Conservation (phyloP, 148 eudicot species). For the Rhododendron simsii region DNA sequence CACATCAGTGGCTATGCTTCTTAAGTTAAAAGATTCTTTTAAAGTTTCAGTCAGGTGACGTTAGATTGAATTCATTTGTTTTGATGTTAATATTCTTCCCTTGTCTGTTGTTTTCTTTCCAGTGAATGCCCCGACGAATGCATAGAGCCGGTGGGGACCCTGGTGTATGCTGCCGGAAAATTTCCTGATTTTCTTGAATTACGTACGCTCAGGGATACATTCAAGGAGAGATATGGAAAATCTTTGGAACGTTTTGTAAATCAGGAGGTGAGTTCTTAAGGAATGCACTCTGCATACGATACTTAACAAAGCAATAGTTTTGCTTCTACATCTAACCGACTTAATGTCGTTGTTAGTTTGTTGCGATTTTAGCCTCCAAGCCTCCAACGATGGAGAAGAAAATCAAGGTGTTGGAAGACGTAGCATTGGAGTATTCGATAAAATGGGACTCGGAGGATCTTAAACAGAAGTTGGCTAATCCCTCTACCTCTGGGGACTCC, state of each 20-base stretch:
- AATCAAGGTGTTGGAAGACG: constrained; percentile 64
- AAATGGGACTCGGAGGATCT: constrained; percentile 72
- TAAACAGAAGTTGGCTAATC: constrained; percentile 24
- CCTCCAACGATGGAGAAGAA: constrained; percentile 58
- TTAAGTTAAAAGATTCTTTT: background rate
- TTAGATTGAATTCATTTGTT: background rate
- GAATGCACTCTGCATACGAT: background rate
- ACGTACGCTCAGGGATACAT: constrained; percentile 71
- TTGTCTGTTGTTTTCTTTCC: constrained; percentile 14
- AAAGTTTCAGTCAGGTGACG: background rate
- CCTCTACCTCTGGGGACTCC: constrained; percentile 11
- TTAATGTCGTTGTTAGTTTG: constrained; percentile 44
- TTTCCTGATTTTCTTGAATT: constrained; percentile 89
- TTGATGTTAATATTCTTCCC: background rate
- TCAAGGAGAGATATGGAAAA: constrained; percentile 77
- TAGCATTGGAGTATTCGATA: constrained; percentile 69
- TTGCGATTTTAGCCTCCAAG: constrained; percentile 52
- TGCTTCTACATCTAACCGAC: constrained; percentile 12
- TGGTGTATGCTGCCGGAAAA: constrained; percentile 94
- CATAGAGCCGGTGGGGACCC: constrained; percentile 78
- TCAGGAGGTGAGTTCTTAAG: constrained; percentile 45
- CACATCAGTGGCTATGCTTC: background rate
- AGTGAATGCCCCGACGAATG: constrained; percentile 95
- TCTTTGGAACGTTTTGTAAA: constrained; percentile 67
- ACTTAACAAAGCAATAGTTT: background rate